Conservation (phyloP, 306 rosid genomes). For the Acacia melanoxylon region DNA sequence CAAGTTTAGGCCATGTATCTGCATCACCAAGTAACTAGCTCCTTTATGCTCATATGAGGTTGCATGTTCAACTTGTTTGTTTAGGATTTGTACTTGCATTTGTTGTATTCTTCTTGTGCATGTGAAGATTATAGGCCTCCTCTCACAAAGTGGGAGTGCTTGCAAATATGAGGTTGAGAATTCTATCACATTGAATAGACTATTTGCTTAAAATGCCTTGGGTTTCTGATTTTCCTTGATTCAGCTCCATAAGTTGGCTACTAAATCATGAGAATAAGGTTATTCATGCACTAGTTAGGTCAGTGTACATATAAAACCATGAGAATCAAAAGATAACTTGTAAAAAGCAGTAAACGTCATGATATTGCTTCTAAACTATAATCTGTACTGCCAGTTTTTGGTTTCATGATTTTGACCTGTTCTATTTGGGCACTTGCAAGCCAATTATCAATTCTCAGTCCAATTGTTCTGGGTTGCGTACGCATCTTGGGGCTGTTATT, state of each 20-base stretch:
- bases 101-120: too few species aligned
- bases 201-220: neutral
- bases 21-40: too few species aligned
- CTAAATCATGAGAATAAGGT: neutral
- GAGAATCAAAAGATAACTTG: neutral
- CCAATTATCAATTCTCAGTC: too few species aligned
- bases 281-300: neutral
- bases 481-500: too few species aligned
- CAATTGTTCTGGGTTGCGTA: too few species aligned
- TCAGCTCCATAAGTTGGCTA: neutral
- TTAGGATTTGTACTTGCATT: too few species aligned
- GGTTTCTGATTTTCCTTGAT: neutral
- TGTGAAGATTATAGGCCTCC: too few species aligned
- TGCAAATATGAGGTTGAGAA: neutral
- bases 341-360: neutral
- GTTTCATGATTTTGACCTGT: conserved; percentile 26
- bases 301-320: neutral
- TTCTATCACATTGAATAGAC: neutral
- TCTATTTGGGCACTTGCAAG: conserved; percentile 51
- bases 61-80: too few species aligned
- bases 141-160: too few species aligned
- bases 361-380: conserved; percentile 24
- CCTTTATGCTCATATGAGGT: too few species aligned
- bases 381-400: conserved; percentile 3
- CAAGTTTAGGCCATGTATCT: too few species aligned